Conservation (phyloP, 768 basidiomycete species). For the Tricholomella constricta region DNA sequence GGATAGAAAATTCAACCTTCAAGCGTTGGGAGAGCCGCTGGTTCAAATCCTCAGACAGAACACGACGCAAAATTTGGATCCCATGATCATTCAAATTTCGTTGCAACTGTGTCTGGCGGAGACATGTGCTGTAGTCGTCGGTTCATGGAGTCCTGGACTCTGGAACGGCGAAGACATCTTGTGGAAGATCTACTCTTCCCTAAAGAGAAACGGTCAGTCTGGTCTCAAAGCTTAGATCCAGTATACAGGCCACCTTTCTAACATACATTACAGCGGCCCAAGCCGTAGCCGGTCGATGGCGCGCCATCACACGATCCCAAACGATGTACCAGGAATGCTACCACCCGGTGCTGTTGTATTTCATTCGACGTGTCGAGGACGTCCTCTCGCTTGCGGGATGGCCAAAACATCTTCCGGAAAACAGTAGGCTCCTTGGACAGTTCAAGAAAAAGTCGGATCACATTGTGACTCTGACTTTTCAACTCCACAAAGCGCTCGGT, state of each 20-base stretch:
- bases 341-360: conserved; percentile 1
- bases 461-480: conserved; percentile 7
- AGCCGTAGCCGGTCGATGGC: conserved; percentile 17
- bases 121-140: conserved; percentile 11
- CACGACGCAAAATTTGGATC: conserved; percentile 9
- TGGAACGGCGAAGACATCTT: conserved; percentile 12
- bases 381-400: conserved; percentile 18
- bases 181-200: conserved; percentile 12
- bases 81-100: conserved; percentile 19
- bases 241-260: neutral
- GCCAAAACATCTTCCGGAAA: conserved; percentile 6
- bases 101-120: conserved; percentile 14
- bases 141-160: conserved; percentile 15
- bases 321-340: conserved; percentile 7
- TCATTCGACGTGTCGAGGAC: conserved; percentile 6
- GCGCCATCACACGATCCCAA: conserved; percentile 17
- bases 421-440: neutral
- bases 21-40: conserved; percentile 10
- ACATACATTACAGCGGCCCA: conserved; percentile 6
- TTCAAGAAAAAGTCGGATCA: conserved; percentile 4
- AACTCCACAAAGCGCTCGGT: conserved; percentile 9
- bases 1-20: conserved; percentile 6
- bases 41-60: conserved; percentile 3
- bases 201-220: conserved; percentile 16
- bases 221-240: too few species aligned